Conservation (phyloP, 805 yeast species). For the Sugiyamaella marilandica region DNA sequence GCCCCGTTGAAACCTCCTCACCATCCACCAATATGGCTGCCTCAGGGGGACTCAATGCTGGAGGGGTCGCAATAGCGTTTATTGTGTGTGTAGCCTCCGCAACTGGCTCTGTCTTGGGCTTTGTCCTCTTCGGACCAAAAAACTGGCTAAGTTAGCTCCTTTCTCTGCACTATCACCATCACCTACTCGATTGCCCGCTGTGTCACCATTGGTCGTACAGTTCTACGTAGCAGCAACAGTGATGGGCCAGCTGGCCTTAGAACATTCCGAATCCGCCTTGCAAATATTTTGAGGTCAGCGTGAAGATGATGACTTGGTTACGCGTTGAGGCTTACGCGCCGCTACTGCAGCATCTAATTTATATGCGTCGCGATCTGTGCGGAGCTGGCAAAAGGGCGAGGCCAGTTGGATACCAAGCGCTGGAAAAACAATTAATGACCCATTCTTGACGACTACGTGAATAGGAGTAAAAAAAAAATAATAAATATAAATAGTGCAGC, state of each 20-base stretch:
- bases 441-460: too few species aligned
- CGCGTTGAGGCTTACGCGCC: too few species aligned
- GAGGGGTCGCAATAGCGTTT: background rate
- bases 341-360: too few species aligned
- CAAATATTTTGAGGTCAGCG: background rate
- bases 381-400: too few species aligned
- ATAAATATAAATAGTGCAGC: background rate
- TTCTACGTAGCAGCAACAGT: background rate
- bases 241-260: constrained; percentile 1
- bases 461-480: too few species aligned
- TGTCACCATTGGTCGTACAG: constrained; percentile 4
- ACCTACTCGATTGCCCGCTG: constrained; percentile 18
- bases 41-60: background rate
- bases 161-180: background rate
- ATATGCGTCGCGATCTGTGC: too few species aligned
- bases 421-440: too few species aligned
- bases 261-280: background rate
- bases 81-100: background rate
- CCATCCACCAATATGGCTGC: background rate
- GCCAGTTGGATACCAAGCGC: too few species aligned
- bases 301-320: background rate
- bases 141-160: background rate
- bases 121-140: background rate
- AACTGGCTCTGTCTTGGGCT: background rate
- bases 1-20: background rate